These are phyloP conservation scores for Beauveria asiatica DNA, from an alignment of 2,329 filamentous ascomycete genomes.

Conservation along the genomic window DNA sequence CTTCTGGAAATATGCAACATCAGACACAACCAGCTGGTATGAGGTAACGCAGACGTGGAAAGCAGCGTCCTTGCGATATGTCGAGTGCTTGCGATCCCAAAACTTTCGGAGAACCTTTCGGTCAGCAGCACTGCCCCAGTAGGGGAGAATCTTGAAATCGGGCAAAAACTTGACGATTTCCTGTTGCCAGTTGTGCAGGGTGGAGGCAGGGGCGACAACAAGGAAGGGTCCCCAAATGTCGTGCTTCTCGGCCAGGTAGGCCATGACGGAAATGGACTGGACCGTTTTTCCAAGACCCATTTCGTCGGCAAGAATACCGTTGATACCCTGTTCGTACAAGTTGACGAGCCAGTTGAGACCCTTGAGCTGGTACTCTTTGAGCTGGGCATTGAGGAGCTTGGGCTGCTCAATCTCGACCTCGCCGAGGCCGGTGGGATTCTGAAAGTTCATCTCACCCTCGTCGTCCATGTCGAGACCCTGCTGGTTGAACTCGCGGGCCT, in stretches of 20 bases:
- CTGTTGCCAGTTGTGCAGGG: slow-evolving; percentile 98
- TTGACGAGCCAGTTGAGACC: slow-evolving; percentile 99
- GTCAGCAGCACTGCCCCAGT: slow-evolving; percentile 93
- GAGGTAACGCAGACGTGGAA: slow-evolving; percentile 97
- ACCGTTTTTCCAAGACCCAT: slow-evolving; percentile 99
- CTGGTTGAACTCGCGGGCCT: slow-evolving; percentile 88
- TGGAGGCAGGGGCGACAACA: slow-evolving; percentile 92
- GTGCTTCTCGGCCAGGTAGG: slow-evolving; percentile 92
- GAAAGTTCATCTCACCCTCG: slow-evolving; percentile 98
- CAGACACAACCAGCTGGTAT: slow-evolving; percentile 92
- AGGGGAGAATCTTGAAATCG: slow-evolving; percentile 87
- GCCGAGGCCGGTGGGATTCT: slow-evolving; percentile 91
- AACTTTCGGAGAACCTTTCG: slow-evolving; percentile 96
- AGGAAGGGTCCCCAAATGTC: slow-evolving; percentile 98
- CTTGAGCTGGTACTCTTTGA: slow-evolving; percentile 98
- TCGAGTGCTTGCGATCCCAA: slow-evolving; percentile 97
- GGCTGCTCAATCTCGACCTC: slow-evolving; percentile 93
- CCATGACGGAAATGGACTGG: slow-evolving; percentile 98
- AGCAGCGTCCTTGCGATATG: slow-evolving; percentile 83
- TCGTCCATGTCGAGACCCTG: slow-evolving; percentile 64
- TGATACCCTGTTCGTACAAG: slow-evolving; percentile 98
- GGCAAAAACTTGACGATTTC: slow-evolving; percentile 95
- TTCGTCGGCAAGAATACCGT: slow-evolving; percentile 95
- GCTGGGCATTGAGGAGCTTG: slow-evolving; percentile 82
- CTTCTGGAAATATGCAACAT: slow-evolving; percentile 97